Conservation (phyloP, 2,329 filamentous ascomycete genomes). For the Pseudocercospora fijiensis region DNA sequence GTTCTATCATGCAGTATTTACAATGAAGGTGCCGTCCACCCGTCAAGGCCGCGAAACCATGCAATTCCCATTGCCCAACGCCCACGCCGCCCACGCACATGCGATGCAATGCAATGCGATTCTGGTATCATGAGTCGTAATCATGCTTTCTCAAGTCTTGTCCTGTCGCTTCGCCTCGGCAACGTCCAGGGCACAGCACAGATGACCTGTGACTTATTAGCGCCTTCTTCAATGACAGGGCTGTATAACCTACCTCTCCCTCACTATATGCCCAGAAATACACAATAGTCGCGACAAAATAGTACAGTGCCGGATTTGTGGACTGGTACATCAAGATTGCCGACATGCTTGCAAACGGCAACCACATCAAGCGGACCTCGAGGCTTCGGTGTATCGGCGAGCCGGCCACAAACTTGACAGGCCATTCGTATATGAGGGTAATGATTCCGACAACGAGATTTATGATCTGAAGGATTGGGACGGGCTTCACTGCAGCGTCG, state of each 20-base stretch:
- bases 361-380: slow-evolving; percentile 76
- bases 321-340: slow-evolving; percentile 84
- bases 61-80: neutral
- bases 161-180: slow-evolving; percentile 43
- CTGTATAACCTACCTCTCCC: slow-evolving; percentile 71
- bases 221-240: neutral
- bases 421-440: slow-evolving; percentile 88
- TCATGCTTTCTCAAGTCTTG: slow-evolving; percentile 30
- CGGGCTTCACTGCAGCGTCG: slow-evolving; percentile 77
- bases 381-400: slow-evolving; percentile 80
- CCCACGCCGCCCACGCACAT: neutral
- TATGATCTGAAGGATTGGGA: slow-evolving; percentile 86
- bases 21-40: slow-evolving; percentile 1
- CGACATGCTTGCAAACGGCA: slow-evolving; percentile 74
- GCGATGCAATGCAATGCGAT: slow-evolving; percentile 6
- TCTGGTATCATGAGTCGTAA: slow-evolving; percentile 8
- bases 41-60: neutral
- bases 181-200: slow-evolving; percentile 53
- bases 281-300: slow-evolving; percentile 76
- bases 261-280: slow-evolving; percentile 99
- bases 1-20: slow-evolving; percentile 1
- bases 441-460: slow-evolving; percentile 80
- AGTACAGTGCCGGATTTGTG: slow-evolving; percentile 90
- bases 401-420: slow-evolving; percentile 73
- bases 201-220: slow-evolving; percentile 41